phyloP scores from a whole-genome alignment of 2,329 filamentous ascomycete species.

The Thielaviopsis euricoi region DNA sequence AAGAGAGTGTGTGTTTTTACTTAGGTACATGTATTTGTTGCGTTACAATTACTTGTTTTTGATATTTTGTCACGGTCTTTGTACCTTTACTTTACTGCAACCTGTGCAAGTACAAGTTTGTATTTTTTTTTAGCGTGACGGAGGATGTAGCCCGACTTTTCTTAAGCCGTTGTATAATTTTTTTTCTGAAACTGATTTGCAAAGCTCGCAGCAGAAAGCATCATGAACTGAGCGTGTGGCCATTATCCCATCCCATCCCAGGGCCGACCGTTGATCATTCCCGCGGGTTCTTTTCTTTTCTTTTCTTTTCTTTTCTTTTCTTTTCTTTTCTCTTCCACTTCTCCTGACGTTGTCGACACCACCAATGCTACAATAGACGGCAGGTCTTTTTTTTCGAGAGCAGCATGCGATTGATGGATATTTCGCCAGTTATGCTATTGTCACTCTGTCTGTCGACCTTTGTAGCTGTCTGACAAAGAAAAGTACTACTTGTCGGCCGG shows the following conservation, averaged over 20 bases:
- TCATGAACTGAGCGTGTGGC: too few relatives aligned
- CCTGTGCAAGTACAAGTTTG: not conserved
- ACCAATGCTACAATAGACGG: too few relatives aligned
- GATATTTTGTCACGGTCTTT: too few relatives aligned
- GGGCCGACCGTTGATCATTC: too few relatives aligned
- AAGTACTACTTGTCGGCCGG: not conserved
- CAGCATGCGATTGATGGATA: not conserved
- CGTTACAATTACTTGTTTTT: not conserved
- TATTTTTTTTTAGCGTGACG: too few relatives aligned
- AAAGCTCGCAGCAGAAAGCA: not conserved
- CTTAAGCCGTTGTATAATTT: not conserved
- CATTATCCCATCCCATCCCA: too few relatives aligned
- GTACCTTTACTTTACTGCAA: too few relatives aligned
- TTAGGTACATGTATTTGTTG: too few relatives aligned
- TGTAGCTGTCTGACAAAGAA: not conserved
- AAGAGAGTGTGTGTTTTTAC: not conserved
- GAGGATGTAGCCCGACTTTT: not conserved
- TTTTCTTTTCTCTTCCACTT: not conserved
- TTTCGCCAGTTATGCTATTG: not conserved
- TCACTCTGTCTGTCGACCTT: not conserved
- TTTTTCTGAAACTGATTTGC: not conserved
- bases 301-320: not conserved
- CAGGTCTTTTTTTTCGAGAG: not conserved
- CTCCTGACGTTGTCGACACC: too few relatives aligned
- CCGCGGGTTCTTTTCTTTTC: too few relatives aligned